These are phyloP conservation scores for Krasilnikovozyma curviuscula DNA, from an alignment of 768 basidiomycete species.

Conservation along the genomic window DNA sequence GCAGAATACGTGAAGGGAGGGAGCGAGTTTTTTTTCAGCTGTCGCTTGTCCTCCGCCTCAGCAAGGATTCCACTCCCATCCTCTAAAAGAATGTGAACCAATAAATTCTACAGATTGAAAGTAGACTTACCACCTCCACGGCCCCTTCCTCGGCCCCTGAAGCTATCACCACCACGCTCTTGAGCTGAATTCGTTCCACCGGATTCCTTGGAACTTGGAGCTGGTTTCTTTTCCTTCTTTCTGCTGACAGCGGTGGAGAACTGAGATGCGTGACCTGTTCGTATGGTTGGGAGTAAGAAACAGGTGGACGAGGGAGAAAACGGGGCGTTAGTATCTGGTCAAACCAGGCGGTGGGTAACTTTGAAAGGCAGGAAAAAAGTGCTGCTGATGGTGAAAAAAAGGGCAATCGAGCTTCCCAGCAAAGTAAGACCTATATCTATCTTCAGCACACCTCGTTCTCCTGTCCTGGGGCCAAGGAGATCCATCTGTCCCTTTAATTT, in stretches of 20 bases:
- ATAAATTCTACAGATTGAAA: background rate
- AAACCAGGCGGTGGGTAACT: background rate
- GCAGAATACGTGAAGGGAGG: background rate
- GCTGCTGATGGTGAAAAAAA: background rate
- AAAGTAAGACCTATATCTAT: background rate
- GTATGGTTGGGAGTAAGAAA: no score
- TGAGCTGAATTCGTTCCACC: constrained; percentile 6
- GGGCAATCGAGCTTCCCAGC: background rate
- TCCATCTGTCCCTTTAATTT: no score
- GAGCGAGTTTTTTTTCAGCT: no score
- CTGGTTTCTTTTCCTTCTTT: constrained; percentile 22
- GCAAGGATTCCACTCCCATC: no score
- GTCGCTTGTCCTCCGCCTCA: no score
- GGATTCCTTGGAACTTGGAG: constrained; percentile 1
- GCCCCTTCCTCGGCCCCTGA: constrained; percentile 22
- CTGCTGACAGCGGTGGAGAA: constrained; percentile 23
- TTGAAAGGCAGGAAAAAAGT: background rate
- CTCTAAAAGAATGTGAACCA: background rate
- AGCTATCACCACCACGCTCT: constrained; percentile 15
- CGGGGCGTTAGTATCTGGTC: background rate
- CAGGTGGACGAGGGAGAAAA: background rate
- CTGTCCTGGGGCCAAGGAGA: background rate
- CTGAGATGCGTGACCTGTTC: constrained; percentile 25
- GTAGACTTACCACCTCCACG: constrained; percentile 19
- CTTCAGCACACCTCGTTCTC: background rate